Conservation (phyloP, 495 filamentous ascomycete genomes). For the Penicillium odoratum region DNA sequence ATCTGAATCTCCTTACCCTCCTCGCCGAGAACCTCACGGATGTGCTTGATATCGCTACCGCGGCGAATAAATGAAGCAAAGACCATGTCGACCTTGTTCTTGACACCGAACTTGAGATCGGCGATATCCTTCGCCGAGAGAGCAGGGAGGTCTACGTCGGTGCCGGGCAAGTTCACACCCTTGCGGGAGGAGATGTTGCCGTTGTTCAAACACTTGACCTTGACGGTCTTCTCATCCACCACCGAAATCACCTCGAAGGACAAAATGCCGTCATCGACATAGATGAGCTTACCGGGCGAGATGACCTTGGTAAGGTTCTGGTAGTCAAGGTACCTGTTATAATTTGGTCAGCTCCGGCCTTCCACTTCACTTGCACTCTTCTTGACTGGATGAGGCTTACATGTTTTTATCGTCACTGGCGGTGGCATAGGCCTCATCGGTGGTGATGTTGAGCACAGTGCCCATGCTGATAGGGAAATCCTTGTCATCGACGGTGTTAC, state of each 20-base stretch:
- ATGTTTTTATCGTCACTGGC: slow-evolving; percentile 86
- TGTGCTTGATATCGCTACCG: slow-evolving; percentile 85
- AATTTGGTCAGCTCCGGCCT: slow-evolving; percentile 15
- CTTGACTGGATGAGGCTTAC: slow-evolving; percentile 51
- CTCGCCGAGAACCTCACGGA: slow-evolving; percentile 86
- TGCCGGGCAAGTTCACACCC: slow-evolving; percentile 98
- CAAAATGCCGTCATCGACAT: slow-evolving; percentile 96
- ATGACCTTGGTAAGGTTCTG: slow-evolving; percentile 99
- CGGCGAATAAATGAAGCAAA: slow-evolving; percentile 98
- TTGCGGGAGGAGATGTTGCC: slow-evolving; percentile 97
- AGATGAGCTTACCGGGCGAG: slow-evolving; percentile 87
- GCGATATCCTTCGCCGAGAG: slow-evolving; percentile 97
- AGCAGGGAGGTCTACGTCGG: slow-evolving; percentile 95
- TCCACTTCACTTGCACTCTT: not conserved
- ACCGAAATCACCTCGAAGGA: slow-evolving; percentile 91
- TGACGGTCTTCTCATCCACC: slow-evolving; percentile 83
- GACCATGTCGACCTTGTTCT: slow-evolving; percentile 98
- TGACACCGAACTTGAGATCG: slow-evolving; percentile 91
- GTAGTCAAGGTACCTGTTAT: slow-evolving; percentile 90
- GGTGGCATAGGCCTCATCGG: slow-evolving; percentile 91
- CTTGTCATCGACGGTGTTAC: slow-evolving; percentile 79
- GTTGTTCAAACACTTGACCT: slow-evolving; percentile 85
- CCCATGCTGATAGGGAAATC: slow-evolving; percentile 87
- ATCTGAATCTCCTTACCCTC: slow-evolving; percentile 98
- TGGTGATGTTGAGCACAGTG: slow-evolving; percentile 87